Base-by-base conservation (phyloP, 768 basidiomycete genomes). In the Termitomyces sp. region DNA sequence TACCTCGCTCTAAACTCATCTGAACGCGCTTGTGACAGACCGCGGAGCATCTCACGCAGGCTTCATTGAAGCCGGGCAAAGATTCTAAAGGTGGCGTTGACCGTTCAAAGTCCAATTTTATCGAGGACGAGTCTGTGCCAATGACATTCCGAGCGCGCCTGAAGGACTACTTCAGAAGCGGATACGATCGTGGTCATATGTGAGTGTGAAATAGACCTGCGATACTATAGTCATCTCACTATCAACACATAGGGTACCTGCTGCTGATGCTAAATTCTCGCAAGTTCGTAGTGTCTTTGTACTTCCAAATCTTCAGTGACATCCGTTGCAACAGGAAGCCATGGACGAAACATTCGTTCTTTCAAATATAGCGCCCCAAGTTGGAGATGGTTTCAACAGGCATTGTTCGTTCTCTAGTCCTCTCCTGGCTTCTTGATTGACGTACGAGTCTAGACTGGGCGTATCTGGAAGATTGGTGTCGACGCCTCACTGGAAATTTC, bases 171-270 rank as follows among this genome's bases (percentile, higher is more conserved):
- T 93, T 94, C 69, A 79, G 79, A 56, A 96, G 94, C 65, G 94
- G 94, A 10, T 96, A 96, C 65, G 95, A 98, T 67, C 82, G 97
- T 12, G 96, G 96, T 47, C 96, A 99, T 72, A 98, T 98, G 96
- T 92, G 56, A 43, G 89, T 76, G 22, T 44, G 36, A n/a, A 27
- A 35, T 5, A 20, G 23, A 23, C 35, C 16, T 27, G 25, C 16
- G 25, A 7, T 13, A 12, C 35, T n/a, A 18, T 36, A 6, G 18
- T 10, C 11, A 16, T 29, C 1, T 10, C 9, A 27, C 11, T 16
- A n/a, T 35, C 22, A 35, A 47, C 12, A 15, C 25, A 18, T 38
- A 92, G 91, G 93, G 94, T 96, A 0, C 94, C 95, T 32, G 96
- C 96, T 18, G 96, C 96, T 29, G 97, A 99, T 70, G 95, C 94